phyloP scores from a whole-genome alignment of 805 yeast genomes.

The Hanseniaspora nectarophila region DNA sequence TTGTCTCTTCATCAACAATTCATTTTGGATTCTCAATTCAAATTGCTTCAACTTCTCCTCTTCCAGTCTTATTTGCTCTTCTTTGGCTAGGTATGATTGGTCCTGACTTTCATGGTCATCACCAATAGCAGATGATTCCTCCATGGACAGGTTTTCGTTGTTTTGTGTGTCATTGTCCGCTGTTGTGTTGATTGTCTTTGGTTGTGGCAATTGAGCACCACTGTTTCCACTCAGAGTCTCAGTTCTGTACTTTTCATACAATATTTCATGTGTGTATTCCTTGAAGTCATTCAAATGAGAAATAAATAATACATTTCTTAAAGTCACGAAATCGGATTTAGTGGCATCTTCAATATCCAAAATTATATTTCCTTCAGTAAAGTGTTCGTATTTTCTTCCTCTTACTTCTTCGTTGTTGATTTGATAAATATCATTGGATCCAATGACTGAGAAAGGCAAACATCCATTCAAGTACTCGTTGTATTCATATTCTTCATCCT shows the following conservation, averaged over 20 bases:
- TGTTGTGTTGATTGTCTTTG: not conserved
- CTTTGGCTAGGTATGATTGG: conserved; percentile 51
- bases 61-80: conserved; percentile 78
- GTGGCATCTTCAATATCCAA: conserved; percentile 60
- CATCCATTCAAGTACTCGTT: conserved; percentile 52
- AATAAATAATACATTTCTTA: conserved; percentile 67
- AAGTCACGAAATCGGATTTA: conserved; percentile 64
- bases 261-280: conserved; percentile 73
- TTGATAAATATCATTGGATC: conserved; percentile 52
- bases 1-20: conserved; percentile 63
- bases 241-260: conserved; percentile 84
- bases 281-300: conserved; percentile 80
- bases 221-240: conserved; percentile 59
- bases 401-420: conserved; percentile 32
- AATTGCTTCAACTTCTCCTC: conserved; percentile 78
- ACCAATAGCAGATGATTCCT: conserved; percentile 8
- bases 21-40: conserved; percentile 83
- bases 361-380: conserved; percentile 24
- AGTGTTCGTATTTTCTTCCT: conserved; percentile 49
- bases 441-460: conserved; percentile 57
- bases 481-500: conserved; percentile 54
- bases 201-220: not conserved
- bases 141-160: conserved; percentile 13
- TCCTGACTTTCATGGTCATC: conserved; percentile 16
- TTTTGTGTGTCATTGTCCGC: conserved; percentile 15